Evolutionary conservation across 2,329 filamentous ascomycete species (phyloP).

Genomic region (Lizonia empirigonia): DNA sequence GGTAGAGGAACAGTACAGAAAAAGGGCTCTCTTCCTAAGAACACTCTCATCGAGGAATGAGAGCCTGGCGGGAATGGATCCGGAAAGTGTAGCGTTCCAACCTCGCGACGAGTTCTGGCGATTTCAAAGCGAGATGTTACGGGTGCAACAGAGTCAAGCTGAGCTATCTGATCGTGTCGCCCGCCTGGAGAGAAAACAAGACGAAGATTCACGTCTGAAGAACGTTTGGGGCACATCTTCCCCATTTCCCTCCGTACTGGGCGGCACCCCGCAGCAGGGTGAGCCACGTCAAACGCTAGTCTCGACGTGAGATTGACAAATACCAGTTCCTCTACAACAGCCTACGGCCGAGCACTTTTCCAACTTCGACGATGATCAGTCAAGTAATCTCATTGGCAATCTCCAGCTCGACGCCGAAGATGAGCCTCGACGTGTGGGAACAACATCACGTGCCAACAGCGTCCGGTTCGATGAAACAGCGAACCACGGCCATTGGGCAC

Average conservation of each 20-base stretch:
- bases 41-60: conserved; percentile 39
- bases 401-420: conserved; percentile 88
- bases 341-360: conserved; percentile 85
- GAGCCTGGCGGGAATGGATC: conserved; percentile 59
- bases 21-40: conserved; percentile 30
- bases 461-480: conserved; percentile 97
- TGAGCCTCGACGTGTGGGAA: conserved; percentile 80
- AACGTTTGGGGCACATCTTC: conserved; percentile 86
- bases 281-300: conserved; percentile 39
- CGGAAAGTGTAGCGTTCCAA: conserved; percentile 65
- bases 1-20: conserved; percentile 19
- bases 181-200: conserved; percentile 65
- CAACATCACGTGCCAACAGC: conserved; percentile 91
- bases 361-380: conserved; percentile 86
- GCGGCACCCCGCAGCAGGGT: conserved; percentile 88
- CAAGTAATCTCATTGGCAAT: conserved; percentile 77
- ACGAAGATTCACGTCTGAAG: conserved; percentile 70
- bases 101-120: conserved; percentile 70
- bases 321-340: conserved; percentile 75
- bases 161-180: conserved; percentile 67
- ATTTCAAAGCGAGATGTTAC: conserved; percentile 66
- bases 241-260: conserved; percentile 84
- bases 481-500: conserved; percentile 86
- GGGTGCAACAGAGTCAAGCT: conserved; percentile 64
- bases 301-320: conserved; percentile 19